Conservation (phyloP, 352 stramenopile genomes). For the Pythium biforme region DNA sequence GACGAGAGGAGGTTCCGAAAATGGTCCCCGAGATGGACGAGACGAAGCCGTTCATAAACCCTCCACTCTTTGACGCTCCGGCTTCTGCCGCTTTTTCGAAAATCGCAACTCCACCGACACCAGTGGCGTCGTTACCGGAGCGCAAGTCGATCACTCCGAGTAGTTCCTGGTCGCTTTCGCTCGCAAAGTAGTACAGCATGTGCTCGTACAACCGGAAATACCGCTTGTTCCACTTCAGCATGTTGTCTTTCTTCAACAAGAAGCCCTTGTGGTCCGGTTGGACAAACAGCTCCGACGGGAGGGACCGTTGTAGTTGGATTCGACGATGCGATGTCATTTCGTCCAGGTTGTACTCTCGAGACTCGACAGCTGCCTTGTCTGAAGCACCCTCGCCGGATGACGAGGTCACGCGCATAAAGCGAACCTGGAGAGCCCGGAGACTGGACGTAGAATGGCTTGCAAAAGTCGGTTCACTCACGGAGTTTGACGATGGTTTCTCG, state of each 20-base stretch:
- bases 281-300: slow-evolving; percentile 79
- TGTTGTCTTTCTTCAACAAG: slow-evolving; percentile 84
- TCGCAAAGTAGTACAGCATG: slow-evolving; percentile 89
- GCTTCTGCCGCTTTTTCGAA: slow-evolving; percentile 73
- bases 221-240: slow-evolving; percentile 89
- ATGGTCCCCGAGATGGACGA: slow-evolving; percentile 79
- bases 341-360: slow-evolving; percentile 87
- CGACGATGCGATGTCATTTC: slow-evolving; percentile 76
- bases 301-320: slow-evolving; percentile 80
- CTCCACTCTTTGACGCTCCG: slow-evolving; percentile 37
- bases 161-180: slow-evolving; percentile 81
- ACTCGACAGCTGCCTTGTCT: slow-evolving; percentile 80
- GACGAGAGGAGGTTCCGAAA: slow-evolving; percentile 59
- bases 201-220: slow-evolving; percentile 88
- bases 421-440: slow-evolving; percentile 75
- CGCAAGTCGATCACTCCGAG: slow-evolving; percentile 82
- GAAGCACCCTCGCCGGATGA: slow-evolving; percentile 54
- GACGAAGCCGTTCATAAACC: slow-evolving; percentile 81
- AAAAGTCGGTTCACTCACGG: slow-evolving; percentile 66
- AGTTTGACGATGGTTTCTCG: slow-evolving; percentile 56
- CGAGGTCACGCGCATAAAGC: slow-evolving; percentile 86
- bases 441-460: slow-evolving; percentile 50
- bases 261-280: slow-evolving; percentile 78
- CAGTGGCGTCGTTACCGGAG: slow-evolving; percentile 61
- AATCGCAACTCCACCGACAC: slow-evolving; percentile 75